Percentiles rank a stretch among this genome's conserved stretches.
phyloP scores from a whole-genome alignment of 1,284 basidiomycete species.

The Pascua guehoae region DNA sequence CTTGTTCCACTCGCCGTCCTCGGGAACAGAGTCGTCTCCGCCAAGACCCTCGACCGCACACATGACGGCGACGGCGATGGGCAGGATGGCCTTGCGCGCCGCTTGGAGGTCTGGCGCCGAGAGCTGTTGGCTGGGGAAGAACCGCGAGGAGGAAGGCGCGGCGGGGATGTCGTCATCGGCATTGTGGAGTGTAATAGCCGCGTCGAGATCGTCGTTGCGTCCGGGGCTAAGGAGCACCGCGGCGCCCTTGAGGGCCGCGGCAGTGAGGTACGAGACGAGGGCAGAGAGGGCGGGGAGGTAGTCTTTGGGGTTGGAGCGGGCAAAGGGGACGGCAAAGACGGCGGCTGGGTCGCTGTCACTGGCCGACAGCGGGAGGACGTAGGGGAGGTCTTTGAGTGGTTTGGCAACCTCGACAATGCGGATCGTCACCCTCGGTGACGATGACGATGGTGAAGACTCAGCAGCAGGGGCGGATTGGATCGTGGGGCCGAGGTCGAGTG shows the following conservation, averaged over 20 bases:
- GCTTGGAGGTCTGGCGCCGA: not conserved
- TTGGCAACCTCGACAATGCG: slow-evolving; percentile 29
- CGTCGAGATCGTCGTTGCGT: slow-evolving; percentile 10
- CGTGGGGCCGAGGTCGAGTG: slow-evolving; percentile 27
- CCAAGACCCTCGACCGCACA: slow-evolving; percentile 16
- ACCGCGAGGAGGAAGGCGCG: too few relatives aligned
- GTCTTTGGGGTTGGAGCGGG: slow-evolving; percentile 25
- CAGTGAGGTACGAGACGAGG: slow-evolving; percentile 11
- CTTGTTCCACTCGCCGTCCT: slow-evolving; percentile 23
- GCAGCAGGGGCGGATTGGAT: slow-evolving; percentile 1
- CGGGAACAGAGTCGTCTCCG: not conserved
- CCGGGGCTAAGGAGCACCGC: slow-evolving; percentile 20
- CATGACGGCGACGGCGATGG: slow-evolving; percentile 27
- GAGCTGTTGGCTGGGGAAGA: not conserved
- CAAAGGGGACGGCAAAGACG: slow-evolving; percentile 21
- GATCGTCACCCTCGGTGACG: slow-evolving; percentile 9
- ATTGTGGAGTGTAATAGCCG: not conserved
- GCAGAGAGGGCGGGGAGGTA: slow-evolving; percentile 17
- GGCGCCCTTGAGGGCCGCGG: too few relatives aligned
- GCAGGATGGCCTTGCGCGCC: slow-evolving; percentile 27
- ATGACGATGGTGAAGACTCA: too few relatives aligned
- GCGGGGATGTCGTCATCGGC: not conserved
- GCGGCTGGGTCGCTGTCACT: not conserved
- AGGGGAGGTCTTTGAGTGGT: slow-evolving; percentile 11
- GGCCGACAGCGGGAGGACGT: slow-evolving; percentile 3